These are phyloP conservation scores for Aspergillus sp. DNA, from an alignment of 2,329 filamentous ascomycete species.

Conservation along the genomic window DNA sequence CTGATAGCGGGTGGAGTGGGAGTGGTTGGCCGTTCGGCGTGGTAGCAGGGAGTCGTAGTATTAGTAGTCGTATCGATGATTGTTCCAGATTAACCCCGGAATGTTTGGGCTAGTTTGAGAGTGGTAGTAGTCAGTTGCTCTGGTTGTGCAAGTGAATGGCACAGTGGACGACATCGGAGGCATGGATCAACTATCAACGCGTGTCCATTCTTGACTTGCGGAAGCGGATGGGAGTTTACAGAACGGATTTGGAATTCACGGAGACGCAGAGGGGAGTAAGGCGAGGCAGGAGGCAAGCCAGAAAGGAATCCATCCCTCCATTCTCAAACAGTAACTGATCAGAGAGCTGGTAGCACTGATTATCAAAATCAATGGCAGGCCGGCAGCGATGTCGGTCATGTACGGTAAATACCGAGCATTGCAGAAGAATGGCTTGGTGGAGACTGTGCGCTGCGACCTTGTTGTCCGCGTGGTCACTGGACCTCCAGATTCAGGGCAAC, in stretches of 20 bases:
- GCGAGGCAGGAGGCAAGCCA: not conserved
- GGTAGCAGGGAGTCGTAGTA: constrained; percentile 12
- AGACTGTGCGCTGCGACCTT: constrained; percentile 1
- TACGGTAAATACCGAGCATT: not conserved
- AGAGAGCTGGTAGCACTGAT: not conserved
- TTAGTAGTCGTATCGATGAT: constrained; percentile 6
- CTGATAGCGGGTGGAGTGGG: constrained; percentile 5
- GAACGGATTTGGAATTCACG: not conserved
- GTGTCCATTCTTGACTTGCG: constrained; percentile 18
- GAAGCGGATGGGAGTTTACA: not conserved
- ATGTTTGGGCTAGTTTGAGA: not conserved
- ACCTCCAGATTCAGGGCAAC: not conserved
- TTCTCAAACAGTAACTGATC: constrained; percentile 1
- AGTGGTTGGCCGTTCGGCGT: constrained; percentile 1
- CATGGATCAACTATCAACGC: constrained; percentile 25
- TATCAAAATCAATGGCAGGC: not conserved
- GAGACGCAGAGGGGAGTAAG: not conserved
- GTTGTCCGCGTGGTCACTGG: not conserved
- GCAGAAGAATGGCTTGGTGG: constrained; percentile 4
- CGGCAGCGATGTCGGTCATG: not conserved
- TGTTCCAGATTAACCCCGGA: not conserved
- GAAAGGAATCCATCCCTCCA: constrained; percentile 11
- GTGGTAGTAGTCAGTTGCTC: not conserved
- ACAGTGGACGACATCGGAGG: constrained; percentile 11
- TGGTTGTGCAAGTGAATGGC: constrained; percentile 11